phyloP scores from a whole-genome alignment of 2,329 filamentous ascomycete genomes.

The Leptographium galeiforme region DNA sequence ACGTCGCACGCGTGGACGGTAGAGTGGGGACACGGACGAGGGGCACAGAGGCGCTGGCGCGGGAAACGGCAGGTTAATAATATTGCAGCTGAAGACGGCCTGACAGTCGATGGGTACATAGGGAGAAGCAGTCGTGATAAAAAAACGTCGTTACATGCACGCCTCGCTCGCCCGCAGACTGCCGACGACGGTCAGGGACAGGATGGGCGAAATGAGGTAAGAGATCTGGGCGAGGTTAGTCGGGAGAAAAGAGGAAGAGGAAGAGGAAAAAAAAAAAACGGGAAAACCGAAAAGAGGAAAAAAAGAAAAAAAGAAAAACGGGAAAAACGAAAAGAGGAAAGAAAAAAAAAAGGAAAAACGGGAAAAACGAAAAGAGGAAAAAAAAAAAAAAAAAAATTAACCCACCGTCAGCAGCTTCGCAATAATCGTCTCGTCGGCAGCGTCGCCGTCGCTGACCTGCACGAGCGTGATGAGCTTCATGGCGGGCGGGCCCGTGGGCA shows the following conservation, averaged over 20 bases:
- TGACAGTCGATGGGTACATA: too few species aligned
- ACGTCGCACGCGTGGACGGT: too few species aligned
- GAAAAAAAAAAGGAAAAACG: too few species aligned
- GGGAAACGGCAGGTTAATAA: too few species aligned
- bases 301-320: not conserved
- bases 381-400: not conserved
- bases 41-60: too few species aligned
- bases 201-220: conserved; percentile 23
- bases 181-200: conserved; percentile 23
- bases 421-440: conserved; percentile 27
- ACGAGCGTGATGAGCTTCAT: conserved; percentile 33
- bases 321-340: too few species aligned
- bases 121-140: too few species aligned
- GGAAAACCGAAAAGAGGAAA: too few species aligned
- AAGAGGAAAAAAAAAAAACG: not conserved
- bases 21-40: too few species aligned
- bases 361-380: too few species aligned
- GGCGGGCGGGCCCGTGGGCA: conserved; percentile 32
- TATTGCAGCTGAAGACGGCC: too few species aligned
- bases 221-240: conserved; percentile 18
- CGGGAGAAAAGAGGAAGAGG: too few species aligned
- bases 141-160: conserved; percentile 3
- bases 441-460: conserved; percentile 26
- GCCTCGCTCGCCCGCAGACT: conserved; percentile 19
- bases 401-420: conserved; percentile 28